Evolutionary conservation across 495 filamentous ascomycete genomes (phyloP).

Genomic region (Penicillium egyptiacum): DNA sequence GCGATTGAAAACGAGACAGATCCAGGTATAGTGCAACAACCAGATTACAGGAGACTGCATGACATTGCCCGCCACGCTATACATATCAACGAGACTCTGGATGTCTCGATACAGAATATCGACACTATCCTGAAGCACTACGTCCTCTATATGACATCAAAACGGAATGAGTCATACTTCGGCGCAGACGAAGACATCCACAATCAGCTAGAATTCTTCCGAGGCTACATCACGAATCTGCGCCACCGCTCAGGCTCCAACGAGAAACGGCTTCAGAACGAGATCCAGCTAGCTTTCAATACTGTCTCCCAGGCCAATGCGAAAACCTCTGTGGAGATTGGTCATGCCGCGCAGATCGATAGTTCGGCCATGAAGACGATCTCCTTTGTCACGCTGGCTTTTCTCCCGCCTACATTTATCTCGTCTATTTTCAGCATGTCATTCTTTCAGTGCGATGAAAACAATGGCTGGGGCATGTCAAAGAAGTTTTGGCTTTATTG

Average conservation of each 20-base stretch:
- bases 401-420: conserved; percentile 42
- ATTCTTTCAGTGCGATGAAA: conserved; percentile 33
- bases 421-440: conserved; percentile 41
- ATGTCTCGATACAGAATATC: conserved; percentile 37
- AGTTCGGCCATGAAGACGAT: conserved; percentile 39
- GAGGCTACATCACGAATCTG: conserved; percentile 34
- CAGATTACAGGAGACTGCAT: conserved; percentile 44
- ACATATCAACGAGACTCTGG: conserved; percentile 47
- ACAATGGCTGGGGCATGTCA: conserved; percentile 27
- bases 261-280: conserved; percentile 41
- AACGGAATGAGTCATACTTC: background rate
- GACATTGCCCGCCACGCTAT: conserved; percentile 50
- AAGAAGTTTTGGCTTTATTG: conserved; percentile 41
- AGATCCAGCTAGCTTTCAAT: conserved; percentile 44
- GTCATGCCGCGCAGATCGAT: conserved; percentile 36
- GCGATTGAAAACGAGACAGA: conserved; percentile 20
- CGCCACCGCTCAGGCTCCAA: conserved; percentile 40
- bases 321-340: conserved; percentile 36
- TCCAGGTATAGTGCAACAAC: conserved; percentile 5
- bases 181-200: background rate
- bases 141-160: background rate
- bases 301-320: conserved; percentile 41
- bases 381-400: conserved; percentile 34
- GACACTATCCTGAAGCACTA: conserved; percentile 38
- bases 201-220: conserved; percentile 9